Evolutionary conservation across 495 filamentous ascomycete species (phyloP).

Genomic region (Niebla homalea): DNA sequence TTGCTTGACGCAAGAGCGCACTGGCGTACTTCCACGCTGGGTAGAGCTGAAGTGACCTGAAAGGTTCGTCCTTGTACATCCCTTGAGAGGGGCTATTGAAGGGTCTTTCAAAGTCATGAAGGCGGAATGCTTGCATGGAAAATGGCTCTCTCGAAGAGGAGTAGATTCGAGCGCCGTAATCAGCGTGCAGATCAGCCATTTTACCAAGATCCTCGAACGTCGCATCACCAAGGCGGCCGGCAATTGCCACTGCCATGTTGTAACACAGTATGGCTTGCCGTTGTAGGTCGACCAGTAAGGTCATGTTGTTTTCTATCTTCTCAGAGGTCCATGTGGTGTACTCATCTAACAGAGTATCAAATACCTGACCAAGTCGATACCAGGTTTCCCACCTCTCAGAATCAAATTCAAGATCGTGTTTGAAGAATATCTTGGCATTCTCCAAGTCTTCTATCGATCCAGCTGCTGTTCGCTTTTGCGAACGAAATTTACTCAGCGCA

Average conservation of each 20-base stretch:
- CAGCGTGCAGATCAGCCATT: conserved; percentile 71
- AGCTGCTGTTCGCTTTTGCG: conserved; percentile 64
- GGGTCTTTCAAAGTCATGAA: conserved; percentile 61
- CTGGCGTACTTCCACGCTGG: conserved; percentile 79
- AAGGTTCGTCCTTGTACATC: conserved; percentile 63
- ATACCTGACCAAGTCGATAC: conserved; percentile 86
- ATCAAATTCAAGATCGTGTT: conserved; percentile 74
- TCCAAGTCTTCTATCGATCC: conserved; percentile 76
- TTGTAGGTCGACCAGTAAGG: conserved; percentile 62
- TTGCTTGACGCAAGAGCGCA: conserved; percentile 61
- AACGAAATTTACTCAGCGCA: conserved; percentile 73
- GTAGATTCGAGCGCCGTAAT: conserved; percentile 84
- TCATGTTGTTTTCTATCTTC: conserved; percentile 75
- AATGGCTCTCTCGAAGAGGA: conserved; percentile 83
- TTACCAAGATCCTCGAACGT: conserved; percentile 49
- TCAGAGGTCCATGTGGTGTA: conserved; percentile 89
- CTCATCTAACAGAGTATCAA: conserved; percentile 85
- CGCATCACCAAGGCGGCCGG: conserved; percentile 47
- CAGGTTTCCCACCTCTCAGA: conserved; percentile 87
- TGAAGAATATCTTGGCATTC: conserved; percentile 66
- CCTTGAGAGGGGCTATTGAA: conserved; percentile 47
- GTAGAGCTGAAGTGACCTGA: conserved; percentile 58
- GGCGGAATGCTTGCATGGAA: conserved; percentile 69
- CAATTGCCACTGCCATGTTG: conserved; percentile 70
- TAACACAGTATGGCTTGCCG: conserved; percentile 85